A percentile compares a stretch with the other conserved stretches of the same genome.
Evolutionary conservation across 2,329 filamentous ascomycete species (phyloP).

Genomic region (Trichoderma sp.): DNA sequence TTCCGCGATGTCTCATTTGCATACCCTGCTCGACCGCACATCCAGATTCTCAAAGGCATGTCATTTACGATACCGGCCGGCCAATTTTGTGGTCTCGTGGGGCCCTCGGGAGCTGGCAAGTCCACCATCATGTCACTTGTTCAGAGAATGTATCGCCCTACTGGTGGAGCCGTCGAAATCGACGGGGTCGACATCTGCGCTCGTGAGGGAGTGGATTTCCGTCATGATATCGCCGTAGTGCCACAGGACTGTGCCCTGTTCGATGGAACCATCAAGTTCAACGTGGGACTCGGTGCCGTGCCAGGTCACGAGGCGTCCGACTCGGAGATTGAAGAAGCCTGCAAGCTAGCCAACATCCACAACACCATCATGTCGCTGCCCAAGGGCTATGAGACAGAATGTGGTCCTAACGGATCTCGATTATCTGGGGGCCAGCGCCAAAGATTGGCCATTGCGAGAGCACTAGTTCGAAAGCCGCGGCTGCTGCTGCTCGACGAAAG

Average conservation of each 20-base stretch:
- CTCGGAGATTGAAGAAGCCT: constrained; percentile 64
- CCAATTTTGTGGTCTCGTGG: constrained; percentile 62
- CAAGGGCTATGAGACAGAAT: constrained; percentile 62
- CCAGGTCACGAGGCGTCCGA: constrained; percentile 54
- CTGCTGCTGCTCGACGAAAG: constrained; percentile 79
- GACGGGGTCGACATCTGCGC: constrained; percentile 46
- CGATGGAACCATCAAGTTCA: constrained; percentile 54
- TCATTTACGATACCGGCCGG: constrained; percentile 56
- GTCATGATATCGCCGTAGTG: constrained; percentile 53
- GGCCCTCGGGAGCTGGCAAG: constrained; percentile 65
- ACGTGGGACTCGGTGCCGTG: constrained; percentile 52
- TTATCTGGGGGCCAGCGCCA: constrained; percentile 80
- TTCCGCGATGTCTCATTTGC: constrained; percentile 62
- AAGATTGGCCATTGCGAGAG: constrained; percentile 73
- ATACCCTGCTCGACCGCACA: constrained; percentile 61
- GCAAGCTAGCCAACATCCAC: constrained; percentile 67
- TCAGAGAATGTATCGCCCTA: constrained; percentile 48
- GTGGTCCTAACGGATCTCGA: constrained; percentile 69
- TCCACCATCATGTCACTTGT: constrained; percentile 60
- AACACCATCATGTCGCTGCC: constrained; percentile 62
- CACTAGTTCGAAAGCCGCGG: constrained; percentile 67
- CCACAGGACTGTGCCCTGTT: constrained; percentile 59
- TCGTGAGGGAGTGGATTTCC: constrained; percentile 43
- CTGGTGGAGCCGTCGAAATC: constrained; percentile 41
- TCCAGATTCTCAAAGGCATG: constrained; percentile 54